Evolutionary conservation across 2,329 filamentous ascomycete genomes (phyloP).

Genomic region (Remersonia thermophila): DNA sequence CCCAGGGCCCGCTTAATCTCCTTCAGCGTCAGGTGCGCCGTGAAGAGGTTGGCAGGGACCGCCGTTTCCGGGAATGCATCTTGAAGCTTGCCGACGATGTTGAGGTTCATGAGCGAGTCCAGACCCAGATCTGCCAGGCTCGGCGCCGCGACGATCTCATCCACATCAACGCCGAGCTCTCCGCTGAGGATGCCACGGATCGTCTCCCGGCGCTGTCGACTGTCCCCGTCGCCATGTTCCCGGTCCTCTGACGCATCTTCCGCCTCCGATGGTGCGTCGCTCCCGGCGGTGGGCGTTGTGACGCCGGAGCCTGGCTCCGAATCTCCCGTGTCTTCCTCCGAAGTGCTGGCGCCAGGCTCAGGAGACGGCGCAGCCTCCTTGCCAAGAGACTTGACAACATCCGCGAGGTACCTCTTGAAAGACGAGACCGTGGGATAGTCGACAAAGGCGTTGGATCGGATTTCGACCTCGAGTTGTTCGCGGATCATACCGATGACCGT

Average conservation of each 20-base stretch:
- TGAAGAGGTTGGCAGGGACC: conserved; percentile 48
- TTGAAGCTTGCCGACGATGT: conserved; percentile 41
- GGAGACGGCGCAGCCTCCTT: conserved; percentile 17
- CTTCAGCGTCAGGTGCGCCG: conserved; percentile 48
- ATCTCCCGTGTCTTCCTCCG: conserved; percentile 33
- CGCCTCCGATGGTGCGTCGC: conserved; percentile 36
- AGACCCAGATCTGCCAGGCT: conserved; percentile 45
- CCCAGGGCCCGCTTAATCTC: conserved; percentile 55
- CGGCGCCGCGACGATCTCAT: conserved; percentile 44
- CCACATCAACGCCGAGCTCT: conserved; percentile 59
- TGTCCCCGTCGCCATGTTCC: conserved; percentile 21
- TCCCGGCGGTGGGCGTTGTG: conserved; percentile 42
- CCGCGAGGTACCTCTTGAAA: conserved; percentile 34
- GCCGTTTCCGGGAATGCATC: conserved; percentile 38
- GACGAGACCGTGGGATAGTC: conserved; percentile 42
- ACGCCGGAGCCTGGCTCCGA: conserved; percentile 36
- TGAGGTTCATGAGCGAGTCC: conserved; percentile 46
- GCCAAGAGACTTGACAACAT: conserved; percentile 25
- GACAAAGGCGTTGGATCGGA: conserved; percentile 41
- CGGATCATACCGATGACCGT: conserved; percentile 44
- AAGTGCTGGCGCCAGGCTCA: conserved; percentile 24
- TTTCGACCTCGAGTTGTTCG: conserved; percentile 44
- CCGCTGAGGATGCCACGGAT: conserved; percentile 56
- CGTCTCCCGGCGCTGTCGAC: conserved; percentile 25
- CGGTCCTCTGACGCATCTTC: conserved; percentile 24